Evolutionary conservation across 495 filamentous ascomycete species (phyloP), one percentile per base, ranked within the genome.

Genomic region (Penicillium psychrofluorescens): DNA sequence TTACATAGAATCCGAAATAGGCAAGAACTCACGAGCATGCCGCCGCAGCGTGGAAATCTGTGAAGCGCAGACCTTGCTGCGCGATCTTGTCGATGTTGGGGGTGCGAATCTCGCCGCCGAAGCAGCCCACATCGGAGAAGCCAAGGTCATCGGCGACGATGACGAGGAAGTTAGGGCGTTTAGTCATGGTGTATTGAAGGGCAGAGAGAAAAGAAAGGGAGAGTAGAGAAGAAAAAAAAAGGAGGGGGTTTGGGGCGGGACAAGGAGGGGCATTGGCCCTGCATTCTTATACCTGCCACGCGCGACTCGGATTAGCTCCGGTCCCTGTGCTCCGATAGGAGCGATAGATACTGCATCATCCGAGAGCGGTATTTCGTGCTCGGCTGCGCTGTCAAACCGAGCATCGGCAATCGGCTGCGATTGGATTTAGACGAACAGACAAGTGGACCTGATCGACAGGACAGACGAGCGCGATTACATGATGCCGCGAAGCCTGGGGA

Each of bases 91-190:
- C 74, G 35, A 84, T 65, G 52, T 81, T 75, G 1, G 79, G 80
- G 0, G 80, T 84, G 16, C 68, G 66, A 53, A 83, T 83, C 58
- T 83, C 80, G 52, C 76, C 70, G 36, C 80, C 80, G 49, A 80
- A 85, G 49, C 72, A 76, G 34, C 70, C 67, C 40, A 80, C 68
- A 47, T 83, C 80, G 14, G 72, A 78, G 68, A 79, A 85, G 35
- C 80, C 76, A 9, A 82, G 64, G 51, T 84, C 79, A 55, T 84
- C 79, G 41, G 76, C 78, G 36, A 80, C 69, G 41, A 80, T 66
- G 48, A 84, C 67, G 47, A 83, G 73, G 61, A 84, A 80, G 51
- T 81, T 83, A 11, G 79, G 79, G 10, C 72, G 73, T 61, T 75
- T 76, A 14, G 59, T 9, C 32, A 27, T 32, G 27, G 5, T 14